phyloP scores from a whole-genome alignment of 805 yeast species.

The Kluyveromyces siamensis region DNA sequence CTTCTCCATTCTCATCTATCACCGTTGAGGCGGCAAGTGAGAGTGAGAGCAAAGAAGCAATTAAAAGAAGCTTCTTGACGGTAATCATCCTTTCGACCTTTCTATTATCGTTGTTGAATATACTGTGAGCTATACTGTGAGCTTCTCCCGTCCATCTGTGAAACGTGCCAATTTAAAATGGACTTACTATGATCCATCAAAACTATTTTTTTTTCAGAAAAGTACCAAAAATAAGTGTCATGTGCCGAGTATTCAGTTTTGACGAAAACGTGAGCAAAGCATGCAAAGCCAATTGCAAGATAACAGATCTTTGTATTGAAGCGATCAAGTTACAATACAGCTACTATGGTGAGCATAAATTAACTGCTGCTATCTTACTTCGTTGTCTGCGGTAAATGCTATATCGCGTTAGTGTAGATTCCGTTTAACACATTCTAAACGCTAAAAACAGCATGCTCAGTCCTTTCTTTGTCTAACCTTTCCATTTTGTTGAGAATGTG shows the following conservation, averaged over 20 bases:
- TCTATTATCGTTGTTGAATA: neutral
- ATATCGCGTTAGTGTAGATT: too few relatives aligned
- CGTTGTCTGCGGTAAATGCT: too few relatives aligned
- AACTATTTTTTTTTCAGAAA: neutral
- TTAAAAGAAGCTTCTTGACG: neutral
- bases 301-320: too few relatives aligned
- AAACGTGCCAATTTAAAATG: neutral
- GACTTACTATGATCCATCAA: neutral
- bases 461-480: neutral
- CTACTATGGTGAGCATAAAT: too few relatives aligned
- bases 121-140: neutral
- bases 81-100: neutral
- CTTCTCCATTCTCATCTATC: neutral
- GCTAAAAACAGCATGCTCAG: neutral
- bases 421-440: neutral
- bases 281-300: too few relatives aligned
- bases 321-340: too few relatives aligned
- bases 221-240: neutral
- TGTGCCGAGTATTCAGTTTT: neutral
- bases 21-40: conserved; percentile 7
- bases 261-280: neutral
- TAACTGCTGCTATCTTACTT: too few relatives aligned
- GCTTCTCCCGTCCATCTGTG: neutral
- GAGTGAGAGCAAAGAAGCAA: neutral
- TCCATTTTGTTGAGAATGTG: neutral